phyloP scores from a whole-genome alignment of 306 rosid species.

The Inga oerstediana region DNA sequence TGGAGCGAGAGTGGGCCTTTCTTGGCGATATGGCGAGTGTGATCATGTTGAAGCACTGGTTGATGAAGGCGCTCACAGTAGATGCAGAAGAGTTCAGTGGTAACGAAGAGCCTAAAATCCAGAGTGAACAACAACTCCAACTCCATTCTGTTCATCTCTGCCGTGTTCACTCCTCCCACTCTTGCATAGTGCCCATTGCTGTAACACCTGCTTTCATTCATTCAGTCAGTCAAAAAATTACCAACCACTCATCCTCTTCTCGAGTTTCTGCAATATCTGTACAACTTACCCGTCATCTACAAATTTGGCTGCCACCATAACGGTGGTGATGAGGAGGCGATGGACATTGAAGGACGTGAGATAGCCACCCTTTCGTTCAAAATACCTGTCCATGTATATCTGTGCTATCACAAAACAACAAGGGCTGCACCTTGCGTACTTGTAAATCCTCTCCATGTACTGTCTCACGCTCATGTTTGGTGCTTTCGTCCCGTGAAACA shows the following conservation, averaged over 20 bases:
- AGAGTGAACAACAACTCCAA: slow-evolving; percentile 56
- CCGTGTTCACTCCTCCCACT: slow-evolving; percentile 75
- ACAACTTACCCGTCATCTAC: slow-evolving; percentile 51
- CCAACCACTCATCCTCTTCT: not conserved
- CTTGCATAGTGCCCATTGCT: slow-evolving; percentile 57
- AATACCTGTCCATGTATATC: slow-evolving; percentile 65
- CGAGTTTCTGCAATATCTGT: not conserved
- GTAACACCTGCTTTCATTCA: slow-evolving; percentile 41
- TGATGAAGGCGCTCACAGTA: slow-evolving; percentile 50
- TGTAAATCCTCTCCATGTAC: slow-evolving; percentile 63
- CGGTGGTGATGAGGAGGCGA: slow-evolving; percentile 64
- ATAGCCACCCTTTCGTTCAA: slow-evolving; percentile 37
- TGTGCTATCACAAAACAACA: slow-evolving; percentile 67
- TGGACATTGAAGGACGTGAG: slow-evolving; percentile 66
- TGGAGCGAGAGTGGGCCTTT: too few species aligned
- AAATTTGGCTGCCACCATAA: slow-evolving; percentile 68
- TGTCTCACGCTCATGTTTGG: slow-evolving; percentile 53
- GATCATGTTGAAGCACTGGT: slow-evolving; percentile 10
- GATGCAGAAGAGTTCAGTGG: slow-evolving; percentile 38
- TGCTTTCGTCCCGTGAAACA: slow-evolving; percentile 59
- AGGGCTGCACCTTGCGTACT: slow-evolving; percentile 60
- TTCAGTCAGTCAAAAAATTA: not conserved
- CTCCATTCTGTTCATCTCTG: slow-evolving; percentile 72
- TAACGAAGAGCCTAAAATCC: slow-evolving; percentile 62
- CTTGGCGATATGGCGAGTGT: not conserved